phyloP scores from a whole-genome alignment of 345 rosid genomes.

The Clausena lansium region DNA sequence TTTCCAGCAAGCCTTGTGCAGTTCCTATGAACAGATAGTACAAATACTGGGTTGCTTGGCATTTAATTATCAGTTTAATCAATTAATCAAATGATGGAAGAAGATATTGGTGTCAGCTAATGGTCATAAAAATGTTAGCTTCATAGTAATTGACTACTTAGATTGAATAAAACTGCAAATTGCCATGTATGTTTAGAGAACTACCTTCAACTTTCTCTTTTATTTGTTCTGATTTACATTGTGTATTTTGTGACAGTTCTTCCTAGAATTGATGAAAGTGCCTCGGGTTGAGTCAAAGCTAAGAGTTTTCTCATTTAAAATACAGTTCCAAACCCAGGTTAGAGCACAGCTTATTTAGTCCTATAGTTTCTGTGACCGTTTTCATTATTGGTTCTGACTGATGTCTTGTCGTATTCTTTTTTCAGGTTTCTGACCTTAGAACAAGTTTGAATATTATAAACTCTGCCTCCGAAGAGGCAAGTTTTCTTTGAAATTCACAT shows the following conservation, averaged over 20 bases:
- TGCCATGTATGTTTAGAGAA: neutral
- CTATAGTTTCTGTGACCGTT: conserved; percentile 18
- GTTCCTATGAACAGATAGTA: neutral
- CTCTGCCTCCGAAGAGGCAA: conserved; percentile 73
- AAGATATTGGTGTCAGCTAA: neutral
- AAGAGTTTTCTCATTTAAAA: conserved; percentile 74
- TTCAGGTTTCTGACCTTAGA: conserved; percentile 80
- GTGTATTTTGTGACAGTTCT: conserved; percentile 49
- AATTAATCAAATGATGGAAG: neutral
- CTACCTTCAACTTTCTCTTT: neutral
- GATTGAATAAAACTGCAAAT: neutral
- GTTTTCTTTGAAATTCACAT: conserved; percentile 21
- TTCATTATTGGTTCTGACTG: conserved; percentile 3
- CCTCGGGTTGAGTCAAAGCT: conserved; percentile 82
- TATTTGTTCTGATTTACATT: conserved; percentile 14
- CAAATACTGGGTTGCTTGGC: neutral
- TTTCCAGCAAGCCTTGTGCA: neutral
- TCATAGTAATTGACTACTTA: neutral
- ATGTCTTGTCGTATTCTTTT: conserved; percentile 7
- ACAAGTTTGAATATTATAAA: conserved; percentile 53
- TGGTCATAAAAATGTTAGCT: neutral
- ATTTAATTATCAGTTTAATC: neutral
- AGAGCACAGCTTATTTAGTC: conserved; percentile 19
- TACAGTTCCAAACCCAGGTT: conserved; percentile 72
- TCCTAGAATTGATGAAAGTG: conserved; percentile 76